Evolutionary conservation across 169 alveolate species (phyloP).

Genomic region (Babesia ovata): DNA sequence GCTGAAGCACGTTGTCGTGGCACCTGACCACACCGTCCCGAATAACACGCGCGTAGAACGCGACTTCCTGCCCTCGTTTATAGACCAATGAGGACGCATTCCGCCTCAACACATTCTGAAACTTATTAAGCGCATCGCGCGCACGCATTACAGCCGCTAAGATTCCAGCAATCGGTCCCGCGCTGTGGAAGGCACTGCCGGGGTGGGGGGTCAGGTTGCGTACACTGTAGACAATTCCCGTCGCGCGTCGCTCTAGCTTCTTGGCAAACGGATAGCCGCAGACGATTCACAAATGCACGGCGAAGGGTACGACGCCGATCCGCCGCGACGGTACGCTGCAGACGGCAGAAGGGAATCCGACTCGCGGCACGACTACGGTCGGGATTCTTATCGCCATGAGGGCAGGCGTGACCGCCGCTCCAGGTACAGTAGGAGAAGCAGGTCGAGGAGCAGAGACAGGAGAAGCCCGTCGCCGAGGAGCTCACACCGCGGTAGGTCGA

Average conservation of each 20-base stretch:
- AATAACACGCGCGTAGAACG: constrained; percentile 33
- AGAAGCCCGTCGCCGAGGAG: constrained; percentile 8
- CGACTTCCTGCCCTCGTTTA: constrained; percentile 60
- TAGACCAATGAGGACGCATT: constrained; percentile 15
- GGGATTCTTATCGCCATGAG: constrained; percentile 28
- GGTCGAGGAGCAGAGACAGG: constrained; percentile 38
- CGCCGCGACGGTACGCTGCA: constrained; percentile 5
- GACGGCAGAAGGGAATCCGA: constrained; percentile 37
- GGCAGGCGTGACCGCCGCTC: neutral
- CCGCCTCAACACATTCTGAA: neutral
- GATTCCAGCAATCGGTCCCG: no score
- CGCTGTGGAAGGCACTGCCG: neutral
- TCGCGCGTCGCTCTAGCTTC: no score
- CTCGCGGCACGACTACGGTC: constrained; percentile 13
- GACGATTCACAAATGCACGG: neutral
- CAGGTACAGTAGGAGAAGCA: constrained; percentile 11
- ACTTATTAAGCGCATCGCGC: no score
- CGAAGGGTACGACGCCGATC: neutral
- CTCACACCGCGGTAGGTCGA: constrained; percentile 11
- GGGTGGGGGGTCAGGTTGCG: neutral
- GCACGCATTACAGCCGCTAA: no score
- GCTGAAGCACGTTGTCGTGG: constrained; percentile 51
- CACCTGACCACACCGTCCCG: constrained; percentile 41
- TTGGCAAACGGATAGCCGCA: no score
- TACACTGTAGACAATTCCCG: no score